Conservation (phyloP, 1,284 basidiomycete genomes). For the Microbotryum silenes-acaulis region DNA sequence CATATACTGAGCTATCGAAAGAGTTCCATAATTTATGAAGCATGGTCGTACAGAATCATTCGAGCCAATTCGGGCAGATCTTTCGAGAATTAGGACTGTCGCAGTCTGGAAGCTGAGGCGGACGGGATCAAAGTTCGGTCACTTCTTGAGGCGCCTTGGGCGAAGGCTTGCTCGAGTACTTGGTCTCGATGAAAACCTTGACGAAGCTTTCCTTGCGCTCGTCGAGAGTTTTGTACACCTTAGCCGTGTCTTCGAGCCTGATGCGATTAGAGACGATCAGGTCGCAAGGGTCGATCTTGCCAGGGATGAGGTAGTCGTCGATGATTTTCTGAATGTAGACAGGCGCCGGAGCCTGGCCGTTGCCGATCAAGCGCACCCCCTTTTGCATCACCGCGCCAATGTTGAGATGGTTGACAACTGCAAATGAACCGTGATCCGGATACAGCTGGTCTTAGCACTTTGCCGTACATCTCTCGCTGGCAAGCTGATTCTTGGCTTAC, state of each 20-base stretch:
- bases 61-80: no score
- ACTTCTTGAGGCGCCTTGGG: no score
- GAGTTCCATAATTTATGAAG: no score
- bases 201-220: slow-evolving; percentile 16
- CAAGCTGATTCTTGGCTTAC: slow-evolving; percentile 16
- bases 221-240: slow-evolving; percentile 30
- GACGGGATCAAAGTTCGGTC: no score
- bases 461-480: no score
- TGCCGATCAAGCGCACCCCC: slow-evolving; percentile 36
- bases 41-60: no score
- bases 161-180: no score
- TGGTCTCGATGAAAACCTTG: slow-evolving; percentile 14
- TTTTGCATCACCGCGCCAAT: slow-evolving; percentile 73
- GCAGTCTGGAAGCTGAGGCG: no score
- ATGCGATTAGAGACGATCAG: slow-evolving; percentile 41
- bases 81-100: no score
- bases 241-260: slow-evolving; percentile 34
- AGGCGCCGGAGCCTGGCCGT: slow-evolving; percentile 54
- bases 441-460: no score
- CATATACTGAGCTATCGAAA: no score
- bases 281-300: slow-evolving; percentile 63
- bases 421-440: neutral
- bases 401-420: slow-evolving; percentile 51
- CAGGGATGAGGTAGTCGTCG: slow-evolving; percentile 53
- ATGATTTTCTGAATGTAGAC: slow-evolving; percentile 66